Evolutionary conservation across 2,329 filamentous ascomycete genomes (phyloP), one percentile per base, ranked within the genome.

Genomic region (Byssoonygena ceratinophila): DNA sequence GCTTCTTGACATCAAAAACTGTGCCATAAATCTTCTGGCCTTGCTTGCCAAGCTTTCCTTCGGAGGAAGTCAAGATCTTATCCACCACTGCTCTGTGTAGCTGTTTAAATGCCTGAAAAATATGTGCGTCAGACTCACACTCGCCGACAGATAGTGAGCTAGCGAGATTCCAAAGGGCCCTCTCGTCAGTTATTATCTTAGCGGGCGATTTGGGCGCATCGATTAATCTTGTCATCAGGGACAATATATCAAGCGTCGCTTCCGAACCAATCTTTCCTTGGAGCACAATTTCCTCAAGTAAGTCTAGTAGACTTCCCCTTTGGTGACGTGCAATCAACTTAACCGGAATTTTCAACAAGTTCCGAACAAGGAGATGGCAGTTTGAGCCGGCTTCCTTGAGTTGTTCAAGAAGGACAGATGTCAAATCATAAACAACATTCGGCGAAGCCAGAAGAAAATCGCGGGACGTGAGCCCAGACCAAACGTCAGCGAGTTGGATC

Each of bases 171-270:
- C 67, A 71, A 32, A 67, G 59, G 4, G 63, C 63, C 22, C 67
- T 64, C 60, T 63, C 64, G 43, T 68, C 64, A 44, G 61, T 64
- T 8, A 66, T 69, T 22, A 71, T 44, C 51, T 16, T 58, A 55
- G 67, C 67, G 32, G 66, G 58, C 7, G 64, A 68, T 54, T 70
- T 71, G 3, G 68, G 63, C 61, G 68, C 64, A n/a, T 65, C 63
- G 4, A 67, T 63, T 43, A 71, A 51, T 31, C 66, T 69, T 0
- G 68, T 66, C 66, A 71, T 68, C 55, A 71, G 59, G 3, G 67
- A 65, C 40, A 71, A 47, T 2, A 68, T 57, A 2, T 66, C 64
- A 16, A 68, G 55, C 7, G 61, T 62, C 8, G 63, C 52, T 27
- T 66, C 63, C 1, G 61, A 50, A 16, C 57, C 46, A 51, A 45